phyloP scores from a whole-genome alignment of 352 stramenopile genomes.

The Phytophthora ramorum region DNA sequence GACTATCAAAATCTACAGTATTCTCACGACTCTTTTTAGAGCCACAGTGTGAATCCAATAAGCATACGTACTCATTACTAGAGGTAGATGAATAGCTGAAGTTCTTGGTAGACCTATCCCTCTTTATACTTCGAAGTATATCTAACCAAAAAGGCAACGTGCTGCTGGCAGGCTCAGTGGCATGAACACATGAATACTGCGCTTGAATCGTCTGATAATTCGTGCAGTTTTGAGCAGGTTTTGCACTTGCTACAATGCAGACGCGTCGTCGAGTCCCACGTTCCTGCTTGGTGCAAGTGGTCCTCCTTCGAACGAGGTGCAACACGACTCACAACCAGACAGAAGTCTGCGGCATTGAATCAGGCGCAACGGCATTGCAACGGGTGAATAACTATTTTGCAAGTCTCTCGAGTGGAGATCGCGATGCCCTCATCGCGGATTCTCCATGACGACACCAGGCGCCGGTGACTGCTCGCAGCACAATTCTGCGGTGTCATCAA shows the following conservation, averaged over 20 bases:
- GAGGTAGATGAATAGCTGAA: too few species aligned
- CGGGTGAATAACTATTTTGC: not conserved
- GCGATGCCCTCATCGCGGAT: conserved; percentile 4
- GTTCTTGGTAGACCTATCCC: not conserved
- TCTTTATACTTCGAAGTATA: conserved; percentile 15
- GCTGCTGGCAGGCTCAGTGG: too few species aligned
- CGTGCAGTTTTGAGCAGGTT: not conserved
- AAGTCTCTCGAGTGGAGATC: conserved; percentile 19
- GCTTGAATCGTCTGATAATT: not conserved
- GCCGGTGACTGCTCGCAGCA: not conserved
- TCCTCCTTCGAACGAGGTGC: not conserved
- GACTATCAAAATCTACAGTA: too few species aligned
- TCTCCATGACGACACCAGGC: conserved; percentile 14
- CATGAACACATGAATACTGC: not conserved
- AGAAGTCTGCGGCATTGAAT: too few species aligned
- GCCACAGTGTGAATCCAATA: too few species aligned
- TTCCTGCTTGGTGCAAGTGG: conserved; percentile 15
- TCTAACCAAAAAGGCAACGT: not conserved
- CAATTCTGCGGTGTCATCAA: not conserved
- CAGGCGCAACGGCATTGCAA: too few species aligned
- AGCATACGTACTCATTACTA: too few species aligned
- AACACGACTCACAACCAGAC: not conserved
- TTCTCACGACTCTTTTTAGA: too few species aligned
- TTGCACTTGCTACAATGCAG: conserved; percentile 4
- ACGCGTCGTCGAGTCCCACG: conserved; percentile 17